Evolutionary conservation across 2,329 filamentous ascomycete species (phyloP).

Genomic region (Talaromyces islandicus): DNA sequence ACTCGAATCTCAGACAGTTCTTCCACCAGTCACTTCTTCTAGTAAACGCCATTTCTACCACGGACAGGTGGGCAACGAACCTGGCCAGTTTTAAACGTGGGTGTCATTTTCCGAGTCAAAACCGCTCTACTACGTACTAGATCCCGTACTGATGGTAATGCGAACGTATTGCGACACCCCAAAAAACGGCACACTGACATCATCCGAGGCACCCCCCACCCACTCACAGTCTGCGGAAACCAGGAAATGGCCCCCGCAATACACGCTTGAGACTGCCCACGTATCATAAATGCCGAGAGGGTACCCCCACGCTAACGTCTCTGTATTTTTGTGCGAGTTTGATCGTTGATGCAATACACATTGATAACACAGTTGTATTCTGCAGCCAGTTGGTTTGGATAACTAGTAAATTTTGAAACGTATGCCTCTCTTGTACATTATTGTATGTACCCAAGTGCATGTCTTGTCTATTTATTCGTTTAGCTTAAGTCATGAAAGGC

Average conservation of each 20-base stretch:
- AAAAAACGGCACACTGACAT: neutral
- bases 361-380: neutral
- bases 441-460: neutral
- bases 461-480: neutral
- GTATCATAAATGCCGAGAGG: neutral
- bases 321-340: neutral
- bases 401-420: neutral
- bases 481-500: neutral
- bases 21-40: neutral
- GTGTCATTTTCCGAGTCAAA: neutral
- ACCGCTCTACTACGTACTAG: neutral
- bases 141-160: neutral
- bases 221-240: neutral
- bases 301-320: neutral
- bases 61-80: neutral
- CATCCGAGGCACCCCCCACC: neutral
- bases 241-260: neutral
- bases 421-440: neutral
- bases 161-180: neutral
- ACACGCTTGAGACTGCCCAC: neutral
- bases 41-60: neutral
- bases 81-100: neutral
- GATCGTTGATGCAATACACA: neutral
- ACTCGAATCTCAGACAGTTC: neutral
- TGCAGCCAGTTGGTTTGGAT: neutral